Evolutionary conservation across 805 yeast species (phyloP), one percentile per base, ranked within the genome.

Genomic region (Pichia thaimueangensis): DNA sequence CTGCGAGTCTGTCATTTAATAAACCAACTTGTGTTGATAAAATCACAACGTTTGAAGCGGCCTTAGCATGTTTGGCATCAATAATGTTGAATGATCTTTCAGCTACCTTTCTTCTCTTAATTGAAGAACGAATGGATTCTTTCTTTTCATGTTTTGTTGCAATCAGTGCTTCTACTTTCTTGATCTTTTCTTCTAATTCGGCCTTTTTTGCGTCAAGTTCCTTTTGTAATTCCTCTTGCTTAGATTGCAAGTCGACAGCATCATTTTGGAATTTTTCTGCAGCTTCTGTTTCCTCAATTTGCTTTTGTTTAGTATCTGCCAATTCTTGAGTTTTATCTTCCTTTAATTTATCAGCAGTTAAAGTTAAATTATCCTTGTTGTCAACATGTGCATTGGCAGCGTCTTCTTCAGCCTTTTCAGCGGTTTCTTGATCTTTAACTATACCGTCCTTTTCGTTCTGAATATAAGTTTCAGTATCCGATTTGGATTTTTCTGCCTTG

Each of bases 361-460:
- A 61, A 32, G 56, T 44, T 41, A 73, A 58, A 23, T 64, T 63
- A 39, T 67, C 72, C 54, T 70, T 70, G 52, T 72, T 71, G 17
- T 55, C 56, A 12, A 50, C 65, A 51, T 75, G 80, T 43, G 67
- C 62, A 36, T 59, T 73, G 33, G 69, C 69, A 6, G 78, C 74
- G 35, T 65, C 62, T 16, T 51, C 55, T 59, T 74, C 80, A 33
- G 73, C 68, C n/a, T 61, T 61, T 40, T 62, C 69, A 45, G 60
- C 72, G 33, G 73, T 76, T 16, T 56, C 57, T 31, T 59, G 64
- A 45, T 74, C 74, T 29, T 69, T 65, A 47, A 64, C 70, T 42
- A 74, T 74, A 43, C 68, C 72, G 27, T 52, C 54, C 38, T 59
- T 65, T 31, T 73, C 67, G 17, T 61, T 60, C n/a, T 55, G 57